Evolutionary conservation across 2,329 filamentous ascomycete genomes (phyloP), one percentile per base, ranked within the genome.

Genomic region (Stachybotrys chartarum): DNA sequence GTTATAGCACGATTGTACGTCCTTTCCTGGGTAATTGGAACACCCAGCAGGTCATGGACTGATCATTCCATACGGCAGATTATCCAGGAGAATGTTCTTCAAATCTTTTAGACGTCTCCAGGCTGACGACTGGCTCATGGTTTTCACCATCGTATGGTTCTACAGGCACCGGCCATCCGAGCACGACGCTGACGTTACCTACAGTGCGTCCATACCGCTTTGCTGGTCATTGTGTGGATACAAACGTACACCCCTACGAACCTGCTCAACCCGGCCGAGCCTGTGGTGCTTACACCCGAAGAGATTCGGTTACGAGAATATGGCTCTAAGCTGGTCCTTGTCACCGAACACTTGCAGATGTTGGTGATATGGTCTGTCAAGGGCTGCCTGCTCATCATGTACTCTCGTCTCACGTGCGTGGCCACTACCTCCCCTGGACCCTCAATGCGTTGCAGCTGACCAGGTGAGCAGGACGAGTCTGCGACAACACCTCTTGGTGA

Each of bases 261-360:
- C 59, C 72, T 85, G 45, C 79, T 85, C 68, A 71, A 77, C 7
- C 73, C 76, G 0, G 68, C 74, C 12, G 74, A 82, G 11, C 66
- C 70, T 0, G 60, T 69, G 1, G 64, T 64, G 0, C 68, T 85
- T 52, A 83, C 80, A 0, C 72, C 76, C 0, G 61, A 70, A 2
- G 72, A 69, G 30, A 72, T 75, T 49, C 64, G 63, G 5, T 63
- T 73, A n/a, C 71, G 80, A 50, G 67, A 71, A 2, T 70, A 66
- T 48, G 83, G 83, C 17, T 83, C 80, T 51, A 86, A 86, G 70
- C 75, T 83, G 66, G 81, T 85, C 1, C 74, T 85, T 14, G 77
- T 84, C 10, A 80, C 81, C 0, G 83, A 86, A 57, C 75, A 85
- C 61, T 75, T 78, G 58, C 86, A 87, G 72, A 72, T 87, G 18